Base-by-base conservation (phyloP, 2,329 filamentous ascomycete species). In the Scopulariopsis brevicaulis region DNA sequence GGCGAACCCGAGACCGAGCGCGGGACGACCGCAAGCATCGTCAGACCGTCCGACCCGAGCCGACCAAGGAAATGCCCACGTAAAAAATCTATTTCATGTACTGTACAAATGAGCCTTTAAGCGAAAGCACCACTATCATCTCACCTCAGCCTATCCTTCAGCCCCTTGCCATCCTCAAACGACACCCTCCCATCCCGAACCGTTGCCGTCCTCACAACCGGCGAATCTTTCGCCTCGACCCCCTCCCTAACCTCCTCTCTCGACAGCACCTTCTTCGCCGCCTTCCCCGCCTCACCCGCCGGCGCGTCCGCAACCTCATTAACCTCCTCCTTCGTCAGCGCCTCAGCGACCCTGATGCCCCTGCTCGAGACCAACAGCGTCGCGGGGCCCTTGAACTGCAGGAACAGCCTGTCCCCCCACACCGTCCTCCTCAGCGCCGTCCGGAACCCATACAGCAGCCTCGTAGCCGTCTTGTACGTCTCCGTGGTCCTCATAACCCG, bases 361-460 rank as follows among this genome's bases (percentile, higher is more conserved):
- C 93, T 84, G 56, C 90, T 95, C 62, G 96, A 95, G 65, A 99
- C 77, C 51, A 97, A 78, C 54, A 99, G 82, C 2, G 89, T 96
- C 6, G 82, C 83, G 1, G 94, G 94, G 0, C 94, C 94, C 59
- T 86, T 82, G 69, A 99, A 96, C 67, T 89, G 88, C 35, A 99
- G 76, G 72, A 97, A 97, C 28, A 97, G 77, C 72, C 93, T 77
- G 69, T 99, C 94, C 24, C 94, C 94, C 90, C 91, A 97, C 59
- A 99, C 88, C 1, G 89, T 89, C 66, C 89, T 82, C 60, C 92
- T 81, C 50, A 86, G 78, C 74, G 86, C 85, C 0, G 91, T 96
- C 60, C 90, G 83, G 22, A 95, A 63, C 43, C 75, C 81, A 70
- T 88, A 89, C 8, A 87, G 70, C 34, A 83, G 67, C n/a, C 79